Evolutionary conservation across 192 early-diverging fungal genomes (phyloP).

Genomic region (Funneliformis geosporum): DNA sequence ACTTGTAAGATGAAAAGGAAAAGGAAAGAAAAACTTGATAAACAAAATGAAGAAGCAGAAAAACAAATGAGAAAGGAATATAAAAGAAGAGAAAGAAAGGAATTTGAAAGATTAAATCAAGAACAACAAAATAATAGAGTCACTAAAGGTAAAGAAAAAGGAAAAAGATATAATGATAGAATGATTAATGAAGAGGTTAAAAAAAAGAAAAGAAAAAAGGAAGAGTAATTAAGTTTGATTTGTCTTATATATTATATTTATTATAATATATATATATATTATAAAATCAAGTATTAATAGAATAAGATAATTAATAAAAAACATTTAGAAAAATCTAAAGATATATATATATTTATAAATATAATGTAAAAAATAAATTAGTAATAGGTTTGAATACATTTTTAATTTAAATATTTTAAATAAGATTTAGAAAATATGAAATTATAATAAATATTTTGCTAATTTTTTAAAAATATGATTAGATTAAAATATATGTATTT

Average conservation of each 20-base stretch:
- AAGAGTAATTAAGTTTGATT: not conserved
- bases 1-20: constrained; percentile 59
- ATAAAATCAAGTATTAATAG: too few species aligned
- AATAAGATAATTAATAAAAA: too few species aligned
- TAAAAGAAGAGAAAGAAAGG: not conserved
- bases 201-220: not conserved
- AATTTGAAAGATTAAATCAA: not conserved
- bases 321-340: too few species aligned
- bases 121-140: not conserved
- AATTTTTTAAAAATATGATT: too few species aligned
- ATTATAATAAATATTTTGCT: too few species aligned
- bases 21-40: constrained; percentile 17
- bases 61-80: not conserved
- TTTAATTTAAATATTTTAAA: too few species aligned
- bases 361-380: too few species aligned
- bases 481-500: too few species aligned
- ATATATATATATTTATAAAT: too few species aligned
- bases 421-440: too few species aligned
- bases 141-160: not conserved
- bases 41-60: not conserved
- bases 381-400: too few species aligned
- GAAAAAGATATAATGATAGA: not conserved
- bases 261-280: too few species aligned
- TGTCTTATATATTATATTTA: not conserved
- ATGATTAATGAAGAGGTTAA: not conserved